These are phyloP conservation scores for Diplodia intermedia DNA, from an alignment of 2,329 filamentous ascomycete genomes.

Conservation along the genomic window DNA sequence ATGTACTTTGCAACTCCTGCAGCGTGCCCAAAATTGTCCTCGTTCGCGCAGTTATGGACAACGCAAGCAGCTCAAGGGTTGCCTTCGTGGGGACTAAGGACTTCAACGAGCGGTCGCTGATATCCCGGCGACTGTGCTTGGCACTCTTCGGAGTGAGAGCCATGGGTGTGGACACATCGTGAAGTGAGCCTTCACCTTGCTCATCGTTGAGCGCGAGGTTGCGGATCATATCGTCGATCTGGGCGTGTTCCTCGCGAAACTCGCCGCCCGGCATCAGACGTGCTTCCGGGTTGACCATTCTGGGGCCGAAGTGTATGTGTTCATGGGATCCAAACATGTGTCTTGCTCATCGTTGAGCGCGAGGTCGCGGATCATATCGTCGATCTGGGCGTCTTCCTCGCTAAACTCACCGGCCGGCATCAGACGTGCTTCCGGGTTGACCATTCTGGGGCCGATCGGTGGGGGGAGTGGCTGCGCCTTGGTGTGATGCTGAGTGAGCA, in stretches of 20 bases:
- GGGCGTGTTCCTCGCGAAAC: neutral
- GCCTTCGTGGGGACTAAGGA: constrained; percentile 2
- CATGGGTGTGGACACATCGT: neutral
- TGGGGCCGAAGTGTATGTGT: too few species aligned
- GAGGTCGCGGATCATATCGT: constrained; percentile 4
- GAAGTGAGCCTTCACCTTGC: neutral
- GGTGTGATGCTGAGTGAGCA: neutral
- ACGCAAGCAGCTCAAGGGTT: neutral
- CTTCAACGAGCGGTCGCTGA: neutral
- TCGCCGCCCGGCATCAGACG: neutral
- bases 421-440: neutral
- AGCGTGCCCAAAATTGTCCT: too few species aligned
- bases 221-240: constrained; percentile 10
- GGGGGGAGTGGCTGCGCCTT: neutral
- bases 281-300: neutral
- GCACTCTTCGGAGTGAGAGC: neutral
- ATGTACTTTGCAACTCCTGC: too few species aligned
- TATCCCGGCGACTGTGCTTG: neutral
- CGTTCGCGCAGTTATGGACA: too few species aligned
- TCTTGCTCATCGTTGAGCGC: neutral
- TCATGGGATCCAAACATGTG: too few species aligned
- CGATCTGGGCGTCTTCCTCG: neutral
- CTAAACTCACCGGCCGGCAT: neutral
- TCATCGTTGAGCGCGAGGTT: neutral
- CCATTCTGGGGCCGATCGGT: too few species aligned